A percentile compares a stretch with the other conserved stretches of the same genome.
Conservation (phyloP, 176 grass and related monocot genomes). For the Eremochloa ophiuroides region DNA sequence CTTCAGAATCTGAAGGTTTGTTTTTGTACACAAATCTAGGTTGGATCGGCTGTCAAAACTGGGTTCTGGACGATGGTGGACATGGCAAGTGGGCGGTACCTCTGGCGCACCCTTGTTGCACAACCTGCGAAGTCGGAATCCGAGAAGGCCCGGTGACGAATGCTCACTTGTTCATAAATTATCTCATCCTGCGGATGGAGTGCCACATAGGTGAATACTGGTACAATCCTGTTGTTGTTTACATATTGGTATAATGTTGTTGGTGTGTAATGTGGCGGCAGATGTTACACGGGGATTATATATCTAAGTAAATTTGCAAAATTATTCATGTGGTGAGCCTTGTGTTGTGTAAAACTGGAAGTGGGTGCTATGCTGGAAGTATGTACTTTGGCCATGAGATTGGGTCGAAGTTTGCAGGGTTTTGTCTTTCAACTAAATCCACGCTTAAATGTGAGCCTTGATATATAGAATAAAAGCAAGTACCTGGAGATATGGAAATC, state of each 20-base stretch:
- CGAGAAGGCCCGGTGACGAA: constrained; percentile 40
- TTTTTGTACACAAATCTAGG: constrained; percentile 37
- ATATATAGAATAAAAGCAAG: not conserved
- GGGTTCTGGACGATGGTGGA: constrained; percentile 91
- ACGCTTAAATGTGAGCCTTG: not conserved
- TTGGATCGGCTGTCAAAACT: constrained; percentile 55
- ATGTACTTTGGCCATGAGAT: not conserved
- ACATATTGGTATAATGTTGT: not conserved
- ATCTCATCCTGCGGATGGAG: not conserved
- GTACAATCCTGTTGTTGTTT: not conserved
- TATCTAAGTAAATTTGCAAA: not conserved
- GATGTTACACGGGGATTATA: not conserved
- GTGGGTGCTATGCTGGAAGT: not conserved
- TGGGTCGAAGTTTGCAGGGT: not conserved
- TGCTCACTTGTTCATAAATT: not conserved
- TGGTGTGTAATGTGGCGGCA: not conserved
- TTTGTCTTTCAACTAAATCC: not conserved
- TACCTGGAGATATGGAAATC: not conserved
- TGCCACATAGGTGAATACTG: not conserved
- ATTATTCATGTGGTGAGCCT: not conserved
- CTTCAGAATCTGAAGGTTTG: not conserved
- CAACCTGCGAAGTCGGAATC: constrained; percentile 33
- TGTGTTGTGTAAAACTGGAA: not conserved
- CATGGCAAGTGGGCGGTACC: constrained; percentile 85
- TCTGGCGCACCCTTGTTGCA: constrained; percentile 75